Evolutionary conservation across 2,329 filamentous ascomycete genomes (phyloP).

Genomic region (Cladobotryum protrusum): DNA sequence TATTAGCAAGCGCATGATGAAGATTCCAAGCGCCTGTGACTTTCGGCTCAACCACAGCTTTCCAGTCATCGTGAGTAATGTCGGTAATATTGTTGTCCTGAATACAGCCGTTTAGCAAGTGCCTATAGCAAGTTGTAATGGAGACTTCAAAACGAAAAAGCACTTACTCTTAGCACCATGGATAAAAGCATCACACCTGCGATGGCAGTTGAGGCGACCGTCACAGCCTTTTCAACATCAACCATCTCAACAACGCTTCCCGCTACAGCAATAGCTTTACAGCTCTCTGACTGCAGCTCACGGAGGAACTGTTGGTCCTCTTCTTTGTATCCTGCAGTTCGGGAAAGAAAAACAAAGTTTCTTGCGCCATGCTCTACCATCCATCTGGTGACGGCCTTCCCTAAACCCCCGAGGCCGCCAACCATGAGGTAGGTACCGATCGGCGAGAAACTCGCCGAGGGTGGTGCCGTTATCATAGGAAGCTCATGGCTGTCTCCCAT

Average conservation of each 20-base stretch:
- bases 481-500: not conserved
- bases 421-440: conserved; percentile 15
- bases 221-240: conserved; percentile 5
- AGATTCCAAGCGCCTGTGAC: too few relatives aligned
- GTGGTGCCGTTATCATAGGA: too few relatives aligned
- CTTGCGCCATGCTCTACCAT: conserved; percentile 19
- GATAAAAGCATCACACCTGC: too few relatives aligned
- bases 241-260: conserved; percentile 7
- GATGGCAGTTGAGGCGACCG: conserved; percentile 12
- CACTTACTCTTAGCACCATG: too few relatives aligned
- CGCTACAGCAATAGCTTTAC: conserved; percentile 15
- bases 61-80: conserved; percentile 31
- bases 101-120: too few relatives aligned
- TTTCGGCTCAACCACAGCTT: too few relatives aligned
- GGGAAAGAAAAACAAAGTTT: conserved; percentile 19
- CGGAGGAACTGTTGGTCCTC: conserved; percentile 9
- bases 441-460: too few relatives aligned
- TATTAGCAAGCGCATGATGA: too few relatives aligned
- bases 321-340: conserved; percentile 1
- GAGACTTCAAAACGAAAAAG: too few relatives aligned
- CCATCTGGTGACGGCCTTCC: conserved; percentile 12
- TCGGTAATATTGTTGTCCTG: conserved; percentile 9
- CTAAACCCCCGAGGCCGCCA: conserved; percentile 17
- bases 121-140: too few relatives aligned
- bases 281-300: conserved; percentile 16